These are phyloP conservation scores for Corymbia citriodora DNA, from an alignment of 441 rosid species.

Conservation along the genomic window DNA sequence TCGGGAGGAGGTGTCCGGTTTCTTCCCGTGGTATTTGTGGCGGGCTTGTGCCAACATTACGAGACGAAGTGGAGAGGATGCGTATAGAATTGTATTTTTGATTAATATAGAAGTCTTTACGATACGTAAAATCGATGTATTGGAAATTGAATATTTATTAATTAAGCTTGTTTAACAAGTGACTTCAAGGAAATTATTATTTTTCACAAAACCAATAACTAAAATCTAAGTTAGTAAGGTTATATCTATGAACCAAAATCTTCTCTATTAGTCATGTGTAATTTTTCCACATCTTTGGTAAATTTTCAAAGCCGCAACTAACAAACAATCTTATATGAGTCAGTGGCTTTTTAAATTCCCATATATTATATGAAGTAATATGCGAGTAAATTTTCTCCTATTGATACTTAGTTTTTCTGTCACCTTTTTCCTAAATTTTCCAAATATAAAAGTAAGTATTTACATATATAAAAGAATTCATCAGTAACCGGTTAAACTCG, in stretches of 20 bases:
- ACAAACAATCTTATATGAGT: not conserved
- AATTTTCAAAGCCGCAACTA: not conserved
- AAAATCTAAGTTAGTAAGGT: not conserved
- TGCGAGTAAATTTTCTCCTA: no score
- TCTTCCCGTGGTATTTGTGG: not conserved
- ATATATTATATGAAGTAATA: no score
- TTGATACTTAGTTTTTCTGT: no score
- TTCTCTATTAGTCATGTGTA: not conserved
- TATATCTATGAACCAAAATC: not conserved
- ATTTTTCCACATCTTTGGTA: not conserved
- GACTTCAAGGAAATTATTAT: not conserved
- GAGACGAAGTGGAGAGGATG: not conserved
- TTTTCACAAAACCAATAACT: not conserved
- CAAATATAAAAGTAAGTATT: no score
- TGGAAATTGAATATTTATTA: not conserved
- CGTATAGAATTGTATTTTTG: not conserved
- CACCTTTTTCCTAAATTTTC: no score
- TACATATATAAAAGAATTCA: no score
- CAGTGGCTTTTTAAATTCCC: no score
- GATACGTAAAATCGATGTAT: not conserved
- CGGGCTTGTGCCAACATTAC: not conserved
- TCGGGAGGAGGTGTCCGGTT: no score
- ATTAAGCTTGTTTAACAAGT: not conserved
- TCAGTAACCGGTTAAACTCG: no score
- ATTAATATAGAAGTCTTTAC: not conserved